A percentile compares a stretch with the other conserved stretches of the same genome.
Evolutionary conservation across 225 moss, liverwort and hornwort species (phyloP).

Genomic region (Neckera pumila): DNA sequence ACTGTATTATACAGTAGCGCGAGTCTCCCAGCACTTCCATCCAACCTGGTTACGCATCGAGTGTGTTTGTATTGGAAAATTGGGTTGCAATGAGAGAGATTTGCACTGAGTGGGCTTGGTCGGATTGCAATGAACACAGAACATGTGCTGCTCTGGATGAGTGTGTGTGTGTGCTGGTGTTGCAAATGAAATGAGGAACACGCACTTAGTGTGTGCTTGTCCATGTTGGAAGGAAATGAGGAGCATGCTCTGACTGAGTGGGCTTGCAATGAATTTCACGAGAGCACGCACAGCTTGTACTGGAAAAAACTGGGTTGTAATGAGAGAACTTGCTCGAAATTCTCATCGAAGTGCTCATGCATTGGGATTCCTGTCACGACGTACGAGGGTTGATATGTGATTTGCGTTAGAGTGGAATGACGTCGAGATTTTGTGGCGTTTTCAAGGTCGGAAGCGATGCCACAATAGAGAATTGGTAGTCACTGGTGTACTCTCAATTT

Average conservation of each 20-base stretch:
- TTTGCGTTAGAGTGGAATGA: background rate
- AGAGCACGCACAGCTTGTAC: background rate
- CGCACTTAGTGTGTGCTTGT: too few species aligned
- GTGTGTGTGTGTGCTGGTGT: too few species aligned
- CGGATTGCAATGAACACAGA: too few species aligned
- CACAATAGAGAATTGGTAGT: background rate
- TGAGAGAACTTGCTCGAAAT: background rate
- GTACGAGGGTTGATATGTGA: background rate
- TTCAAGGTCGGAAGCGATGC: background rate
- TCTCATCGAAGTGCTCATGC: background rate
- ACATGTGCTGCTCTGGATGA: too few species aligned
- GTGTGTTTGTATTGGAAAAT: too few species aligned
- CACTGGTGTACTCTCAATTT: background rate
- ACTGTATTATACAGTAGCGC: background rate
- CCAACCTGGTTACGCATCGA: background rate
- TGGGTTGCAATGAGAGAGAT: too few species aligned
- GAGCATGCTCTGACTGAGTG: background rate
- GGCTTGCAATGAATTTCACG: background rate
- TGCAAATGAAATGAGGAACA: too few species aligned
- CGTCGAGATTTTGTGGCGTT: background rate
- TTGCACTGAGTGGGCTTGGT: background rate
- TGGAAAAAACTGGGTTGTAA: background rate
- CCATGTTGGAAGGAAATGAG: background rate
- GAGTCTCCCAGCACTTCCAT: background rate
- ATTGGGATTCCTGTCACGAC: background rate